Evolutionary conservation across 441 rosid genomes (phyloP).

Genomic region (Biscutella laevigata): DNA sequence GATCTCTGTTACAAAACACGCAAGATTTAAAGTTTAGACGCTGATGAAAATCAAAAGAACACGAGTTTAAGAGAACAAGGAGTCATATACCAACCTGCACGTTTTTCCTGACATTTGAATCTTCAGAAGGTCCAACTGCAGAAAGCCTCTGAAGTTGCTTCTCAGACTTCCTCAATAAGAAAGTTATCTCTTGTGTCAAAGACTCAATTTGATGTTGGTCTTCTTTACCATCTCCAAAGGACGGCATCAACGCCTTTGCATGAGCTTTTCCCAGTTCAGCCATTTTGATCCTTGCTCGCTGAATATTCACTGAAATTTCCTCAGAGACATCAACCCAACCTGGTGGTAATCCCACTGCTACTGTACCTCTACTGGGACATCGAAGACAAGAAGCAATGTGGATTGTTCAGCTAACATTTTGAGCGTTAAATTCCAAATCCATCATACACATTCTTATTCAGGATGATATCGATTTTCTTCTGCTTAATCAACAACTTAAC

Average conservation of each 20-base stretch:
- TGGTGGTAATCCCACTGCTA: conserved; percentile 72
- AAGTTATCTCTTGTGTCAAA: conserved; percentile 66
- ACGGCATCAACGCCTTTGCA: conserved; percentile 87
- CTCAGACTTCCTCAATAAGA: conserved; percentile 66
- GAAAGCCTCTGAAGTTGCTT: conserved; percentile 63
- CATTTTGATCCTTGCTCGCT: conserved; percentile 60
- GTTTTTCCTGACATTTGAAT: conserved; percentile 73
- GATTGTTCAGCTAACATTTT: too few species aligned
- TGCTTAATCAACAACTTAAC: too few species aligned
- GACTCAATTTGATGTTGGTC: conserved; percentile 65
- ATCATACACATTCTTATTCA: too few species aligned
- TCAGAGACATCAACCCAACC: conserved; percentile 87
- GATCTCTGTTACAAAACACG: conserved; percentile 61
- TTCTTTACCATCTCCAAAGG: conserved; percentile 83
- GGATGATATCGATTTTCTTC: too few species aligned
- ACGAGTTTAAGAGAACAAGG: too few species aligned
- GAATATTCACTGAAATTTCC: conserved; percentile 65
- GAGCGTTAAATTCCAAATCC: too few species aligned
- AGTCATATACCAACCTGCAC: conserved; percentile 46
- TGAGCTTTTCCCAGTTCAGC: conserved; percentile 68
- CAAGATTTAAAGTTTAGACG: too few species aligned
- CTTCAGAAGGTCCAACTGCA: conserved; percentile 63
- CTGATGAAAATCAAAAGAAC: too few species aligned
- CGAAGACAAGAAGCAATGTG: too few species aligned
- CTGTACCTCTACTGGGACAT: conserved; percentile 66